phyloP scores from a whole-genome alignment of 1,284 basidiomycete genomes.

The Ustilago lituana region DNA sequence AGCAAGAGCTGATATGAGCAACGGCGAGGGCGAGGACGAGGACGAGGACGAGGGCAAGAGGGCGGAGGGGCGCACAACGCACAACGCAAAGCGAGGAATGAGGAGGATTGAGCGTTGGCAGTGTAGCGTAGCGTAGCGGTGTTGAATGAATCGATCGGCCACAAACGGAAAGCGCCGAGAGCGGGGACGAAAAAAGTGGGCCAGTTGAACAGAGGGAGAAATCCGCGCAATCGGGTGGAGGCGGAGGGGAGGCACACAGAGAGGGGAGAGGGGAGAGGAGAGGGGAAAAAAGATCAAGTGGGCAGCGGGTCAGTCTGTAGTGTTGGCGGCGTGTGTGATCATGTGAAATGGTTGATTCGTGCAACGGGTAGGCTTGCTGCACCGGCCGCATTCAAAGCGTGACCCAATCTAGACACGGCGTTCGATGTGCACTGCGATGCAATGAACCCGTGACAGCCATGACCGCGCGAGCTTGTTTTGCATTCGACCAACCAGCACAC shows the following conservation, averaged over 20 bases:
- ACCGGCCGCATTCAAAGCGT: no score
- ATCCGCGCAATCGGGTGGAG: constrained; percentile 11
- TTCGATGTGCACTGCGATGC: no score
- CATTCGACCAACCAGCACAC: no score
- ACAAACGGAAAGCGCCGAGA: constrained; percentile 26
- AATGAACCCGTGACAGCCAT: no score
- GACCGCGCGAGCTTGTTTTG: no score
- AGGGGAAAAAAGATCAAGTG: constrained; percentile 1
- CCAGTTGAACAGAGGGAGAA: constrained; percentile 1
- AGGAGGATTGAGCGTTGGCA: not conserved
- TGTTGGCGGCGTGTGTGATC: not conserved
- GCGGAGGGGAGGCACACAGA: constrained; percentile 6
- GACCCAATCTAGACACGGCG: no score
- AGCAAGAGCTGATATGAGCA: no score
- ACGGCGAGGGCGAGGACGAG: no score
- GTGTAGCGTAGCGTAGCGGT: no score
- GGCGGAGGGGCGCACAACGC: not conserved
- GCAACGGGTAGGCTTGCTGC: no score
- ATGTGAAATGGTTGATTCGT: constrained; percentile 5
- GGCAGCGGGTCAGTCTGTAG: constrained; percentile 9
- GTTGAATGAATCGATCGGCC: constrained; percentile 16
- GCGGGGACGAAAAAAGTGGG: constrained; percentile 1
- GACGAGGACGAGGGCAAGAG: no score
- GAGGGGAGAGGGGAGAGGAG: not conserved
- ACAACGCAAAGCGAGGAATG: not conserved